A percentile compares a stretch with the other conserved stretches of the same genome.
Evolutionary conservation across 192 early-diverging fungal genomes (phyloP).

Genomic region (Entomortierella chlamydospora): DNA sequence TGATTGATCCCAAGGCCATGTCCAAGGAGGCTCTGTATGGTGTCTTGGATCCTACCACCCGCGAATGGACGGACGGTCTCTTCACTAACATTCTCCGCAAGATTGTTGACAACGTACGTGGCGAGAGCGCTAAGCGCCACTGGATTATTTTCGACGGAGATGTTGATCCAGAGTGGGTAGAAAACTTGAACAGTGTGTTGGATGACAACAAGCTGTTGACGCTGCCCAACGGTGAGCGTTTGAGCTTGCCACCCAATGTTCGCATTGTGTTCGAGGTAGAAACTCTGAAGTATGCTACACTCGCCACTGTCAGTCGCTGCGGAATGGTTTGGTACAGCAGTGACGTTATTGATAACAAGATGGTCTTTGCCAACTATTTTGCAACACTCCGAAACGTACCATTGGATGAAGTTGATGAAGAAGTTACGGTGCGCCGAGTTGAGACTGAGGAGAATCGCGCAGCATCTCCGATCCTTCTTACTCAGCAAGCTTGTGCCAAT

Average conservation of each 20-base stretch:
- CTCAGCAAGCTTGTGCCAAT: conserved; percentile 82
- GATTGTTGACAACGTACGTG: conserved; percentile 98
- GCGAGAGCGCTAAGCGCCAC: conserved; percentile 92
- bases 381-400: conserved; percentile 76
- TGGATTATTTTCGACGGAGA: conserved; percentile 99
- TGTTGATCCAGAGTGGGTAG: conserved; percentile 99
- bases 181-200: conserved; percentile 97
- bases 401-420: conserved; percentile 87
- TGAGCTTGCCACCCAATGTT: conserved; percentile 94
- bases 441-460: conserved; percentile 58
- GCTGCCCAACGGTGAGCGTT: conserved; percentile 97
- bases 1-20: conserved; percentile 99
- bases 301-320: conserved; percentile 98
- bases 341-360: conserved; percentile 82
- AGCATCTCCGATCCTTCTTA: conserved; percentile 69
- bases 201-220: conserved; percentile 99
- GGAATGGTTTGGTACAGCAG: conserved; percentile 99
- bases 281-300: conserved; percentile 96
- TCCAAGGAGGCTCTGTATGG: conserved; percentile 98
- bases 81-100: conserved; percentile 98
- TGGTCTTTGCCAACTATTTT: conserved; percentile 89
- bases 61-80: conserved; percentile 99
- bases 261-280: conserved; percentile 99
- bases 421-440: conserved; percentile 58
- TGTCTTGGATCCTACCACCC: conserved; percentile 94